Conservation (phyloP, 345 rosid species). For the Euphorbia tirucalli region DNA sequence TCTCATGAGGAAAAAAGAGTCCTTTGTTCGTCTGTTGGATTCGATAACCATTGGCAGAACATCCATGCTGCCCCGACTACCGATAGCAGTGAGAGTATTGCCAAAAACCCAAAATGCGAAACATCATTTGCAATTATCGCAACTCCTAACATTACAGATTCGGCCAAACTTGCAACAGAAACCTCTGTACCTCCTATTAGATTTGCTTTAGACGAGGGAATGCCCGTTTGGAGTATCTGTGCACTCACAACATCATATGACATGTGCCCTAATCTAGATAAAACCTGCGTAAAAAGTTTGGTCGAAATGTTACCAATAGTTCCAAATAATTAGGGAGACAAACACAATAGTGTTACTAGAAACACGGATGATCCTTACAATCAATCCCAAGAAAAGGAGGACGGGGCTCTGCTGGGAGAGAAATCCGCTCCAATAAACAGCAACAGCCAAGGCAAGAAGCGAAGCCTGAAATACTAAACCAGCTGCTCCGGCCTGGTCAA, state of each 20-base stretch:
- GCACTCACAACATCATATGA: conserved; percentile 81
- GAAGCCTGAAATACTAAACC: conserved; percentile 85
- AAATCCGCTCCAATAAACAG: conserved; percentile 70
- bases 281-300: conserved; percentile 44
- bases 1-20: conserved; percentile 69
- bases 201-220: conserved; percentile 87
- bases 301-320: not conserved
- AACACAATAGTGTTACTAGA: not conserved
- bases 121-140: conserved; percentile 79
- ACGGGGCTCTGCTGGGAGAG: conserved; percentile 66
- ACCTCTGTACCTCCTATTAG: conserved; percentile 88
- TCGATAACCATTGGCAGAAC: conserved; percentile 78
- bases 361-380: conserved; percentile 48
- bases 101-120: conserved; percentile 77
- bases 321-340: not conserved
- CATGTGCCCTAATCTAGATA: conserved; percentile 93
- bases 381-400: conserved; percentile 69
- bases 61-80: conserved; percentile 83
- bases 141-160: conserved; percentile 82
- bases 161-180: conserved; percentile 88
- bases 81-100: conserved; percentile 68
- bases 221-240: conserved; percentile 95
- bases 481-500: conserved; percentile 86
- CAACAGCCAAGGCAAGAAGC: conserved; percentile 71
- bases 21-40: conserved; percentile 86